Base-by-base conservation (phyloP, 2,329 filamentous ascomycete species). In the Alternaria tenuissima region DNA sequence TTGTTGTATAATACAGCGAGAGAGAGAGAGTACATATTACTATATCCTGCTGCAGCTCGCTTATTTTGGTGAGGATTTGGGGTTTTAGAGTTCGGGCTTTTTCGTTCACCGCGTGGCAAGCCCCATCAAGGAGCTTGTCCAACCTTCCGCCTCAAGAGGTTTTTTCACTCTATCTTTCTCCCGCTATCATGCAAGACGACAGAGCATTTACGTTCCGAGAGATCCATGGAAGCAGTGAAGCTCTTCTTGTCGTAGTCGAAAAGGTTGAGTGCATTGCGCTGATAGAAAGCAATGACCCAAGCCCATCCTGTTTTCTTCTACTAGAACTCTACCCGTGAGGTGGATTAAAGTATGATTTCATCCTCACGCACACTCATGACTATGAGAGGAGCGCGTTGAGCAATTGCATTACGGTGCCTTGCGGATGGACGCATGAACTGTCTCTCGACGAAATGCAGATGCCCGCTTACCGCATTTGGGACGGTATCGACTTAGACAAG, bases 401-500 rank as follows among this genome's bases (percentile, higher is more conserved):
- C 7, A 1, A n/a, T 1, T 49, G 26, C 14, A 5, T 26, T 1
- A 3, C 30, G 3, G 46, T 49, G 3, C 12, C 46, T 24, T 49
- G 38, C 11, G 30, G 26, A 1, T 49, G 46, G 30, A 5, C 32
- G 3, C 20, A 36, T 1, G 4, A 16, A 7, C 20, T 18, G 3
- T 9, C 14, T 24, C 3, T 9, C 1, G 7, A 26, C 3, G 30
- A 14, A 2, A 36, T 2, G 3, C 0, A 7, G 8, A 6, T 49
- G 0, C 46, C 30, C 1, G 4, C 11, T 7, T 49, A 36, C 3
- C 30, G 20, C n/a, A 2, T 49, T 4, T 49, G 20, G 46, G 32
- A 49, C 1, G 5, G 8, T 1, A 1, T 1, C 20, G 3, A n/a
- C 5, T 3, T 24, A 5, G 0, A 24, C 0, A 26, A 26, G 14